Evolutionary conservation across 2,329 filamentous ascomycete genomes (phyloP).

Genomic region (Colletotrichum sp.): DNA sequence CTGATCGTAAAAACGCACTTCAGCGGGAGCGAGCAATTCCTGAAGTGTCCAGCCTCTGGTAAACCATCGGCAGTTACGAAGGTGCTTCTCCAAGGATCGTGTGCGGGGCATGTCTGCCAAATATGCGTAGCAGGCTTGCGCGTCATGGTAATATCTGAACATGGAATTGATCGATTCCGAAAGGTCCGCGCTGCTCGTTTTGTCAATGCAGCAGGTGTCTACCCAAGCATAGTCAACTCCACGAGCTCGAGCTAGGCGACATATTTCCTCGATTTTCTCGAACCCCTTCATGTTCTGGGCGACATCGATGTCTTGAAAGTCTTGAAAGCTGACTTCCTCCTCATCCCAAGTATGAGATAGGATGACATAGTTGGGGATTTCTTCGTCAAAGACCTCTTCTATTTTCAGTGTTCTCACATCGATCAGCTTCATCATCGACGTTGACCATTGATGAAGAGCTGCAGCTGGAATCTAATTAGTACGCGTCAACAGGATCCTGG

Average conservation of each 20-base stretch:
- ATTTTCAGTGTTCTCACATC: not conserved
- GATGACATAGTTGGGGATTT: constrained; percentile 25
- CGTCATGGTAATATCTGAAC: constrained; percentile 21
- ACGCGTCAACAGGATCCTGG: not conserved
- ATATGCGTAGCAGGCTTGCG: constrained; percentile 24
- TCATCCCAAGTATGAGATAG: constrained; percentile 31
- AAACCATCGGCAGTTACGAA: constrained; percentile 32
- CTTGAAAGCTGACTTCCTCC: constrained; percentile 26
- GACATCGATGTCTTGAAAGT: not conserved
- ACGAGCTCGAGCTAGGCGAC: constrained; percentile 3
- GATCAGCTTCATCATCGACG: not conserved
- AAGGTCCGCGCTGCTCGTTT: constrained; percentile 22
- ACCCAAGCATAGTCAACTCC: constrained; percentile 25
- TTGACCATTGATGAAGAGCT: not conserved
- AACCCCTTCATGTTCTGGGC: not conserved
- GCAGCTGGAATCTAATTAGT: not conserved
- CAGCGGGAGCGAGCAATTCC: constrained; percentile 61
- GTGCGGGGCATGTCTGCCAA: constrained; percentile 24
- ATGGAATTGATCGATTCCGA: constrained; percentile 27
- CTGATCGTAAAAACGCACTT: constrained; percentile 32
- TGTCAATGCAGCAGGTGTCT: constrained; percentile 30
- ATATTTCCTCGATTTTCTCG: constrained; percentile 22
- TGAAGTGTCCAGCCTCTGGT: constrained; percentile 64
- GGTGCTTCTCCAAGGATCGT: not conserved
- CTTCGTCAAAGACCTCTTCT: not conserved